Evolutionary conservation across 768 basidiomycete genomes (phyloP), one percentile per base, ranked within the genome.

Genomic region (Gloeostereum incarnatum): DNA sequence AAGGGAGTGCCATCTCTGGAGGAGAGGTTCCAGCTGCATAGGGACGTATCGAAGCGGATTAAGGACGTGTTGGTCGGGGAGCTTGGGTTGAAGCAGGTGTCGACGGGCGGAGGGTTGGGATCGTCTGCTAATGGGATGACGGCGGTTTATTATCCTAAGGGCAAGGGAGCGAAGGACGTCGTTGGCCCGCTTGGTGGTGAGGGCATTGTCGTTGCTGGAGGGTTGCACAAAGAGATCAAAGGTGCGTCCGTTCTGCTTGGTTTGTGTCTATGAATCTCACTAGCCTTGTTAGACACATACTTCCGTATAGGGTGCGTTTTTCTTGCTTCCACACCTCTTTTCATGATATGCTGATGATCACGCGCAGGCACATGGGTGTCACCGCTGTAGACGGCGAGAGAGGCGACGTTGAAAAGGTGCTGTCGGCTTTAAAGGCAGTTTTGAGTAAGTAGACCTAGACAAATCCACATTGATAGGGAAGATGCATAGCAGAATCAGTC

Each of bases 101-200:
- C 93, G 6, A 52, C 73, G 8, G 63, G 69, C 19, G 64, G 75
- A 1, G 61, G 68, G 2, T 68, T 73, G 41, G n/a, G n/a, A n/a
- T n/a, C n/a, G n/a, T 71, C 83, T 13, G 93, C 96, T 3, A 94
- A 93, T 53, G 93, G 94, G 27, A 97, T 99, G 96, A 87, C 84
- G 5, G 93, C 92, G 29, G 79, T 88, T 36, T 92, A 88, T 60
- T 86, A 75, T 52, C 96, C 96, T 9, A 71, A 79, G 1, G 92
- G 90, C 4, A 53, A 93, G n/a, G 61, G 61, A 18, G 81, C 86
- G 0, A 60, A 74, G 5, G 88, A 94, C 48, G 59, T 98, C 20
- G 45, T 97, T 32, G 84, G 88, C 5, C 71, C 79, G 32, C 67
- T 98, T 19, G 65, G 66, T 32, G 71, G 79, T 55, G 75, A 71